Percentiles rank a stretch among this genome's conserved stretches.
phyloP scores from a whole-genome alignment of 768 basidiomycete species.

The Serpula lacrymans region DNA sequence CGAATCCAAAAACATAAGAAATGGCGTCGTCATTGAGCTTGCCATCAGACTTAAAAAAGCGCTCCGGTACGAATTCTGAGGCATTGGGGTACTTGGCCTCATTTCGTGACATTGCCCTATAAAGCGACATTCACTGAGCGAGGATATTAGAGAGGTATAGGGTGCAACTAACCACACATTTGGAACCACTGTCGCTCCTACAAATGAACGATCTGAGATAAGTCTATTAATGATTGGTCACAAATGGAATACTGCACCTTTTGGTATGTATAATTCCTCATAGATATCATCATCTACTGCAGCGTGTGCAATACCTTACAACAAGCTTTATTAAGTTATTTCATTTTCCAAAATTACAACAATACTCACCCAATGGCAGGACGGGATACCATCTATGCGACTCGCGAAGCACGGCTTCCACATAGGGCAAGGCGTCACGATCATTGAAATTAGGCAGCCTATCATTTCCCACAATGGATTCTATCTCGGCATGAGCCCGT shows the following conservation, averaged over 20 bases:
- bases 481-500: slow-evolving; percentile 16
- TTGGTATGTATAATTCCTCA: slow-evolving; percentile 28
- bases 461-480: too few relatives aligned
- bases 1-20: background rate
- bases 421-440: slow-evolving; percentile 11
- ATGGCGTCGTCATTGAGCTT: background rate
- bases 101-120: slow-evolving; percentile 38
- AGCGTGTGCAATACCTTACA: slow-evolving; percentile 36
- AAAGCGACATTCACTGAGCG: background rate
- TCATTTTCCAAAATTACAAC: background rate
- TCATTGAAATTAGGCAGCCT: too few relatives aligned
- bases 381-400: slow-evolving; percentile 10
- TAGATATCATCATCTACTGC: slow-evolving; percentile 29
- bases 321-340: background rate
- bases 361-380: slow-evolving; percentile 6
- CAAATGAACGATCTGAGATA: background rate
- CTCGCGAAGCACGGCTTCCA: slow-evolving; percentile 13
- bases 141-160: background rate
- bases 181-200: background rate
- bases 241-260: background rate
- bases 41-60: slow-evolving; percentile 18
- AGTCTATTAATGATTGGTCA: background rate
- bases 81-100: slow-evolving; percentile 28
- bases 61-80: slow-evolving; percentile 28
- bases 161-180: background rate